Evolutionary conservation across 352 stramenopile genomes (phyloP), one percentile per base, ranked within the genome.

Genomic region (Peronospora destructor): DNA sequence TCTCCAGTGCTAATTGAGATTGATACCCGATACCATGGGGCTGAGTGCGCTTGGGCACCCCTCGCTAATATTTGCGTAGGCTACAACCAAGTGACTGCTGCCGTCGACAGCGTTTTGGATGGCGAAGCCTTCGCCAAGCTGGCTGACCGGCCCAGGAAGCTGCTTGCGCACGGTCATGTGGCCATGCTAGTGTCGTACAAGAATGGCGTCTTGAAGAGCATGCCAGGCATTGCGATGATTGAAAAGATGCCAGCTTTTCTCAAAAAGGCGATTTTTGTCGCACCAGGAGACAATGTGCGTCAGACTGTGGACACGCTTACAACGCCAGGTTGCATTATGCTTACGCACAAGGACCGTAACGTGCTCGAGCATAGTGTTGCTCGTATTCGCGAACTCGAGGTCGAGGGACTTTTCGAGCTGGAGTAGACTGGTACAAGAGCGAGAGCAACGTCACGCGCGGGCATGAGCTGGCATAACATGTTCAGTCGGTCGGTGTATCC

Each of bases 291-390:
- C 46, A 64, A 73, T 32, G 70, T 98, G 39, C 62, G 76, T 48
- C 89, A 85, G 51, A 98, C 95, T 3, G 79, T 96, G 38, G 91
- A 98, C 53, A 97, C 98, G 78, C 93, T 94, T 64, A 96, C 85
- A 46, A 96, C 95, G 41, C 87, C 86, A 5, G 94, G 94, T 33
- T 97, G 91, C 74, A 92, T 97, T 48, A 92, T 97, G 64, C 70
- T 98, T 10, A 84, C 95, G 6, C 85, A 98, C 71, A 75, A 88
- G 53, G 84, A 97, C 53, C 58, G 76, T 40, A 60, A 82, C 26
- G 61, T 89, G 49, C 86, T 98, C 4, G 65, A 90, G 45, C 55
- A 56, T 6, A 96, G 97, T 60, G 85, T 97, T 57, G 52, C 81
- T 34, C 76, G 88, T 49, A 95, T 98, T 52, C 85, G 96, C 23